Evolutionary conservation across 306 rosid genomes (phyloP).

Genomic region (Rubus parviflorus): DNA sequence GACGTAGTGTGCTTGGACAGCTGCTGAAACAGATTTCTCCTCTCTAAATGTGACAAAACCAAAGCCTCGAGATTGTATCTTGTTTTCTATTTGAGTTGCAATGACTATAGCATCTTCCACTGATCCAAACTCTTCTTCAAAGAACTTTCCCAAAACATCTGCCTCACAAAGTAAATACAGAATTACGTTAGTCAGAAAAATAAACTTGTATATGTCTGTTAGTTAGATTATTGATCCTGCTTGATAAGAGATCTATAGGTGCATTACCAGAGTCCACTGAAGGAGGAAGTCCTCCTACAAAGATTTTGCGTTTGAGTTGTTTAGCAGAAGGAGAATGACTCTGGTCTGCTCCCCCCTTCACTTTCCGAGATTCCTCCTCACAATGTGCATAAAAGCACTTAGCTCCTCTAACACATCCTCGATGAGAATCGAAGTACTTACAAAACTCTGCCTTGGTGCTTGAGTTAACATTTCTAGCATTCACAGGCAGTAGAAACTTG

Average conservation of each 20-base stretch:
- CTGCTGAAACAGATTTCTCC: slow-evolving; percentile 34
- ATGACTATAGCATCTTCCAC: slow-evolving; percentile 40
- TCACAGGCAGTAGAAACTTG: slow-evolving; percentile 17
- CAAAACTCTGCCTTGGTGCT: slow-evolving; percentile 30
- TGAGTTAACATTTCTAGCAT: slow-evolving; percentile 14
- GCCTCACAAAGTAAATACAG: slow-evolving; percentile 5
- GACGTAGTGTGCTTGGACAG: slow-evolving; percentile 32
- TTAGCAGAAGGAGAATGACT: slow-evolving; percentile 4
- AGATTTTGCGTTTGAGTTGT: slow-evolving; percentile 23
- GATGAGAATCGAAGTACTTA: slow-evolving; percentile 35
- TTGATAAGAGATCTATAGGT: slow-evolving; percentile 6
- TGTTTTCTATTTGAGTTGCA: slow-evolving; percentile 23
- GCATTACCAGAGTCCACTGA: slow-evolving; percentile 38
- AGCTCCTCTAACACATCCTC: slow-evolving; percentile 40
- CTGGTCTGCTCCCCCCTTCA: slow-evolving; percentile 20
- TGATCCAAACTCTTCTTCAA: slow-evolving; percentile 40
- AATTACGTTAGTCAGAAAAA: not conserved
- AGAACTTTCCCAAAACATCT: slow-evolving; percentile 33
- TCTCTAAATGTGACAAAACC: slow-evolving; percentile 44
- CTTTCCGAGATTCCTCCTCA: slow-evolving; percentile 15
- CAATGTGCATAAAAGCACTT: slow-evolving; percentile 38
- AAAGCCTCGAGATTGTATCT: slow-evolving; percentile 38
- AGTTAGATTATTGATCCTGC: not conserved
- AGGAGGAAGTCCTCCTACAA: slow-evolving; percentile 43
- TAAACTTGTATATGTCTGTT: not conserved